Conservation (phyloP, 2,329 filamentous ascomycete species). For the Trematosphaeria pertusa region DNA sequence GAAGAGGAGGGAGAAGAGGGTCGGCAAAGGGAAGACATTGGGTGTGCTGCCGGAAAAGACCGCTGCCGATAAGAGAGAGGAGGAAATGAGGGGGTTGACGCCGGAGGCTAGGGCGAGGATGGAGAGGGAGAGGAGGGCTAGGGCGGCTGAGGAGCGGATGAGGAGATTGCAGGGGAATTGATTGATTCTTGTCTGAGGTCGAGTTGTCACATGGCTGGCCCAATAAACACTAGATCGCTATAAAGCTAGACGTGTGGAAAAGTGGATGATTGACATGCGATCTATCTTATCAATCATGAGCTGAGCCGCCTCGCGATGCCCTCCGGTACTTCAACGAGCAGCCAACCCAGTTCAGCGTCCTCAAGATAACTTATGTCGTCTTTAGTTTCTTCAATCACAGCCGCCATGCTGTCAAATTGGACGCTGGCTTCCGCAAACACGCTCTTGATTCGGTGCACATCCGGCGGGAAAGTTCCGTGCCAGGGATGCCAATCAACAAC, state of each 20-base stretch:
- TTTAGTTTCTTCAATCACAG: too few species aligned
- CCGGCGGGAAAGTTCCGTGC: constrained; percentile 1
- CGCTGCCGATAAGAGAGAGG: constrained; percentile 79
- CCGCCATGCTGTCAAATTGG: not conserved
- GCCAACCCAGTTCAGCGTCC: too few species aligned
- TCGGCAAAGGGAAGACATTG: constrained; percentile 60
- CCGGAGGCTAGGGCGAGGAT: constrained; percentile 84
- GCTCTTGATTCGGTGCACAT: not conserved
- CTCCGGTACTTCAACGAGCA: too few species aligned
- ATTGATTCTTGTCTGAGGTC: too few species aligned
- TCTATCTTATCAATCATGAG: too few species aligned
- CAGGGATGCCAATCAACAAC: constrained; percentile 4
- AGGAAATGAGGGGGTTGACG: constrained; percentile 83
- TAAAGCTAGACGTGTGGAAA: too few species aligned
- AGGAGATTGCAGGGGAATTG: constrained; percentile 55
- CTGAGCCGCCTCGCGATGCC: too few species aligned
- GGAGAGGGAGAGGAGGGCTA: constrained; percentile 86
- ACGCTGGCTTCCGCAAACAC: not conserved
- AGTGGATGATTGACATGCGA: too few species aligned
- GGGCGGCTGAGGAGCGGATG: constrained; percentile 89
- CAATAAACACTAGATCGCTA: too few species aligned
- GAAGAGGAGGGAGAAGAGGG: constrained; percentile 58
- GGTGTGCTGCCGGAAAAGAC: constrained; percentile 69
- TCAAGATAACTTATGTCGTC: too few species aligned
- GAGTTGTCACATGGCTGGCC: too few species aligned